Evolutionary conservation across 106 monocot species (phyloP).

Genomic region (Phalaenopsis aphrodite): DNA sequence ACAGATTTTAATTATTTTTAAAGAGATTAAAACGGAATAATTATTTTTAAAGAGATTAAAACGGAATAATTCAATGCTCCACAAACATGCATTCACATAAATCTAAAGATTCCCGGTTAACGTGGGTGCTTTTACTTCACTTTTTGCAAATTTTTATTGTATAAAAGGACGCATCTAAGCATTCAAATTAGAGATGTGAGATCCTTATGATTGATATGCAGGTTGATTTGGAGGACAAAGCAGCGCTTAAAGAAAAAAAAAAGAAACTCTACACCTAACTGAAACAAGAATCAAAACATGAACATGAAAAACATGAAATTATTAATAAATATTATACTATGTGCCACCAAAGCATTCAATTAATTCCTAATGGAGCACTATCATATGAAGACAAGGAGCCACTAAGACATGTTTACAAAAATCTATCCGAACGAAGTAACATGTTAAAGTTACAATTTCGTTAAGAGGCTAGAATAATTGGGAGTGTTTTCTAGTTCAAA

Average conservation of each 20-base stretch:
- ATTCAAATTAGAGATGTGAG: background rate
- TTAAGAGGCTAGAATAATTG: background rate
- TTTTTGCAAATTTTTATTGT: background rate
- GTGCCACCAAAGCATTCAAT: too few relatives aligned
- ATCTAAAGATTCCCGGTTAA: background rate
- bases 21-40: too few relatives aligned
- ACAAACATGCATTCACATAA: too few relatives aligned
- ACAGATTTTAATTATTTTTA: too few relatives aligned
- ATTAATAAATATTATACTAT: too few relatives aligned
- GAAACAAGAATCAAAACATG: background rate
- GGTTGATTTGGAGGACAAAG: background rate
- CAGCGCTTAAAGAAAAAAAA: background rate
- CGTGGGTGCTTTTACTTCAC: background rate
- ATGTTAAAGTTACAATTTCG: background rate
- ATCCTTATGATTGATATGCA: background rate
- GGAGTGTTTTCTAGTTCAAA: background rate
- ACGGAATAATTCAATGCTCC: too few relatives aligned
- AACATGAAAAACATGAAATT: background rate
- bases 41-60: too few relatives aligned
- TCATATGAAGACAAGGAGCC: background rate
- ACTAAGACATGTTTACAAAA: background rate
- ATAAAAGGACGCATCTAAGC: background rate
- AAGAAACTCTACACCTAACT: background rate
- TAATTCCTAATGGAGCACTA: background rate
- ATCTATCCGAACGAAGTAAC: background rate